phyloP scores from a whole-genome alignment of 2,329 filamentous ascomycete genomes.

The Escovopsis sp. region DNA sequence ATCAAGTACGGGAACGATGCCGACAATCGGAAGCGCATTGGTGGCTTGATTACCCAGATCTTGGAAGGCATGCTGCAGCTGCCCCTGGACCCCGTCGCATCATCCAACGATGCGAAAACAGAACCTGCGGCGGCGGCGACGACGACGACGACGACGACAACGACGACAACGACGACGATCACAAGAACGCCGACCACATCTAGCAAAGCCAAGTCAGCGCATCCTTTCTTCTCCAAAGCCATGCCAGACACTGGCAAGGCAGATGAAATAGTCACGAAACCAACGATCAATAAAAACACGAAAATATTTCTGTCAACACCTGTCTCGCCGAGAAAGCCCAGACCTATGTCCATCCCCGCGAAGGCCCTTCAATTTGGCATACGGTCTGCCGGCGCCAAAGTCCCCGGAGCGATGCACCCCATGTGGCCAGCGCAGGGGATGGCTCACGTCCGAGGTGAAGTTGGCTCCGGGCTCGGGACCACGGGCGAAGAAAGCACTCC shows the following conservation, averaged over 20 bases:
- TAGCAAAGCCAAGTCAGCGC: constrained; percentile 17
- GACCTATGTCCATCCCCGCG: constrained; percentile 14
- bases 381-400: constrained; percentile 34
- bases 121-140: not conserved
- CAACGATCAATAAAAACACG: constrained; percentile 19
- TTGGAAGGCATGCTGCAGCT: constrained; percentile 23
- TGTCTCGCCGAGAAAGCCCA: constrained; percentile 32
- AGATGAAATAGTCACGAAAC: constrained; percentile 10
- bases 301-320: constrained; percentile 37
- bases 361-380: constrained; percentile 26
- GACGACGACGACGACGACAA: constrained; percentile 8
- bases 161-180: not conserved
- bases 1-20: constrained; percentile 45
- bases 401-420: constrained; percentile 51
- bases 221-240: constrained; percentile 29
- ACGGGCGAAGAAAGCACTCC: not conserved
- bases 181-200: constrained; percentile 8
- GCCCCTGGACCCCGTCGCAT: constrained; percentile 15
- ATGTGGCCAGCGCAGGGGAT: constrained; percentile 58
- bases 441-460: constrained; percentile 44
- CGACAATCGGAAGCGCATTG: constrained; percentile 32
- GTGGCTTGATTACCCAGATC: constrained; percentile 49
- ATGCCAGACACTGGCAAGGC: constrained; percentile 14
- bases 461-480: not conserved
- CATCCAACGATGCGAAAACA: not conserved